These are phyloP conservation scores for Amoebophrya sp. DNA, from an alignment of 169 alveolate species.

Conservation along the genomic window DNA sequence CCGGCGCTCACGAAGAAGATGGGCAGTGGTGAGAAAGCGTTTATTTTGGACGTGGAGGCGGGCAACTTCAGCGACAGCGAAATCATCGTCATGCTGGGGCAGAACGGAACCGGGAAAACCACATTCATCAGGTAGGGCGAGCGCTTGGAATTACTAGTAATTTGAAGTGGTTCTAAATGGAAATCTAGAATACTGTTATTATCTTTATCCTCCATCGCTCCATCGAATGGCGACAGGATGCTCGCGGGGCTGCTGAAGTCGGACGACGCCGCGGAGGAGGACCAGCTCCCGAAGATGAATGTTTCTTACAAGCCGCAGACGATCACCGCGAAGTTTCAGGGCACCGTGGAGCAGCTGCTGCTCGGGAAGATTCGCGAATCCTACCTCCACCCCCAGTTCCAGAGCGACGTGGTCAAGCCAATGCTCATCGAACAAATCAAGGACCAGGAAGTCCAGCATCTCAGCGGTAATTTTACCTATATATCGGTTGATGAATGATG, in stretches of 20 bases:
- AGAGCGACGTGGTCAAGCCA: conserved; percentile 93
- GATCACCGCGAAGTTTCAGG: conserved; percentile 91
- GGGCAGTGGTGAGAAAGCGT: conserved; percentile 42
- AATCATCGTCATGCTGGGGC: conserved; percentile 91
- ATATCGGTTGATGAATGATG: too few species aligned
- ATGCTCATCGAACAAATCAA: conserved; percentile 76
- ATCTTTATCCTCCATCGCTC: neutral
- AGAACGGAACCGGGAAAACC: conserved; percentile 98
- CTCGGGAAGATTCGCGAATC: conserved; percentile 75
- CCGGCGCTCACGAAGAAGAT: conserved; percentile 62
- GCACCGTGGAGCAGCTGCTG: conserved; percentile 59
- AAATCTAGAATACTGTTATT: neutral
- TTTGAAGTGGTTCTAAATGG: conserved; percentile 1
- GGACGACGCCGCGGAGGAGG: conserved; percentile 55
- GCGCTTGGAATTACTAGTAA: conserved; percentile 30
- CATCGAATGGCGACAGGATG: conserved; percentile 41
- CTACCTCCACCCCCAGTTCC: conserved; percentile 79
- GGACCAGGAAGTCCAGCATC: conserved; percentile 84
- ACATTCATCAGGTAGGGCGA: conserved; percentile 71
- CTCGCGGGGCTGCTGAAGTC: conserved; percentile 88
- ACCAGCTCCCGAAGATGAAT: conserved; percentile 69
- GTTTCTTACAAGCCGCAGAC: conserved; percentile 96
- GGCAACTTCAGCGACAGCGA: conserved; percentile 90
- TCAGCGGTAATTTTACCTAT: too few species aligned
- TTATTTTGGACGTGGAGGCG: conserved; percentile 62